Percentiles rank a stretch among this genome's conserved stretches.
Evolutionary conservation across 2,329 filamentous ascomycete species (phyloP).

Genomic region (Amylocarpus encephaloides): DNA sequence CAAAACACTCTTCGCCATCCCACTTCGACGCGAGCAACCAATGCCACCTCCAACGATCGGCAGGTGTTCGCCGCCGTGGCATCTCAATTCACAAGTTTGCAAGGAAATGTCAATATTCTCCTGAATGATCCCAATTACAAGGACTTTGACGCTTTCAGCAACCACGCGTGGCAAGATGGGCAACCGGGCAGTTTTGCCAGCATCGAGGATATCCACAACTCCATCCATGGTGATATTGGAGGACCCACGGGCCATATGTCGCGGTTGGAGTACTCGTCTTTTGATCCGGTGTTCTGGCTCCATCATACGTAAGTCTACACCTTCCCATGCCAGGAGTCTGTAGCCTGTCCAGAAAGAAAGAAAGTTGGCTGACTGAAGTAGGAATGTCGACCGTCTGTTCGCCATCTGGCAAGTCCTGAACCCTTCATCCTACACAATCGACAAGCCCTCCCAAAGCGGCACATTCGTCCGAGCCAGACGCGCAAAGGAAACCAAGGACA

Average conservation of each 20-base stretch:
- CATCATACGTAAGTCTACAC: conserved; percentile 28
- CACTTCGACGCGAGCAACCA: conserved; percentile 15
- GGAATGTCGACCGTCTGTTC: conserved; percentile 65
- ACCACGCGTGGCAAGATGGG: conserved; percentile 14
- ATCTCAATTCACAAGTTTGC: conserved; percentile 1
- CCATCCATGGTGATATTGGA: conserved; percentile 36
- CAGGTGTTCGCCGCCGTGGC: conserved; percentile 39
- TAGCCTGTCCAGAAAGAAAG: too few relatives aligned
- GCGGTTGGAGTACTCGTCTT: conserved; percentile 63
- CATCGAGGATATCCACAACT: conserved; percentile 40
- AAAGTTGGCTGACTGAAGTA: conserved; percentile 7
- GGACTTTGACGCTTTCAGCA: conserved; percentile 32
- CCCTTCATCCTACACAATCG: conserved; percentile 54
- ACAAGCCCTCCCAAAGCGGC: conserved; percentile 25
- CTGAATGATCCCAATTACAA: conserved; percentile 38
- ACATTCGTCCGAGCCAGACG: conserved; percentile 24
- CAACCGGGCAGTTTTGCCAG: conserved; percentile 8
- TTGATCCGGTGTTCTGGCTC: conserved; percentile 39
- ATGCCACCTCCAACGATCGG: conserved; percentile 2
- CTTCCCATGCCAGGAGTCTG: too few relatives aligned
- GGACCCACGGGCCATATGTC: conserved; percentile 55
- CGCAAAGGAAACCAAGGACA: conserved; percentile 19
- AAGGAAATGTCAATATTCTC: conserved; percentile 32
- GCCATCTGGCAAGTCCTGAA: conserved; percentile 74
- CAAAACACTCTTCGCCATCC: conserved; percentile 25